These are phyloP conservation scores for Iberis pinnata DNA, from an alignment of 345 rosid genomes.

Conservation along the genomic window DNA sequence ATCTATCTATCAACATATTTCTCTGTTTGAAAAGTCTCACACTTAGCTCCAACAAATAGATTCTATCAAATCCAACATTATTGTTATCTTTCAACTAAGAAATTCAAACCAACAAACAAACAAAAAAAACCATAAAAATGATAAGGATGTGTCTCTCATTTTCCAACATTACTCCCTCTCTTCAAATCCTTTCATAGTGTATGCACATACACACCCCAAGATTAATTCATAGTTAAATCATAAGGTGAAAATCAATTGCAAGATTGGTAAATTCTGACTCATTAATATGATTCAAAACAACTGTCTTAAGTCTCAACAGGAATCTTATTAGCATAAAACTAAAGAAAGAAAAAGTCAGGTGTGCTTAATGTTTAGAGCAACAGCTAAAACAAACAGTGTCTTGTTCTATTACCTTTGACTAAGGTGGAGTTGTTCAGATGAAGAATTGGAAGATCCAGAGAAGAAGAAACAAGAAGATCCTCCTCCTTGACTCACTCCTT, in stretches of 20 bases:
- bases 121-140: conserved; percentile 16
- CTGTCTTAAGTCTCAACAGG: conserved; percentile 13
- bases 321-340: conserved; percentile 16
- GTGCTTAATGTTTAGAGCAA: conserved; percentile 18
- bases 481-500: conserved; percentile 38
- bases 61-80: conserved; percentile 29
- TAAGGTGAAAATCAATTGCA: conserved; percentile 3
- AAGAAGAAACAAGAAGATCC: conserved; percentile 35
- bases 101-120: conserved; percentile 17
- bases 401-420: conserved; percentile 42
- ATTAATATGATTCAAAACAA: conserved; percentile 14
- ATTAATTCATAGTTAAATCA: not conserved
- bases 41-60: conserved; percentile 18
- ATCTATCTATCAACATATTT: conserved; percentile 15
- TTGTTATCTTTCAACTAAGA: conserved; percentile 15
- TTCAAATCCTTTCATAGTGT: not conserved
- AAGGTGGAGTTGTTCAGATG: conserved; percentile 53
- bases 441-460: conserved; percentile 44
- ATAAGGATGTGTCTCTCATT: conserved; percentile 26
- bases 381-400: conserved; percentile 15
- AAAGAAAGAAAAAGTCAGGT: conserved; percentile 9
- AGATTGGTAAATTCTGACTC: not conserved
- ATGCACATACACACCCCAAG: conserved; percentile 1
- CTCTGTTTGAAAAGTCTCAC: conserved; percentile 27
- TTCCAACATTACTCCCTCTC: conserved; percentile 32